A percentile compares a stretch with the other conserved stretches of the same genome.
Evolutionary conservation across 169 alveolate genomes (phyloP).

Genomic region (Cryptosporidium tyzzeri): DNA sequence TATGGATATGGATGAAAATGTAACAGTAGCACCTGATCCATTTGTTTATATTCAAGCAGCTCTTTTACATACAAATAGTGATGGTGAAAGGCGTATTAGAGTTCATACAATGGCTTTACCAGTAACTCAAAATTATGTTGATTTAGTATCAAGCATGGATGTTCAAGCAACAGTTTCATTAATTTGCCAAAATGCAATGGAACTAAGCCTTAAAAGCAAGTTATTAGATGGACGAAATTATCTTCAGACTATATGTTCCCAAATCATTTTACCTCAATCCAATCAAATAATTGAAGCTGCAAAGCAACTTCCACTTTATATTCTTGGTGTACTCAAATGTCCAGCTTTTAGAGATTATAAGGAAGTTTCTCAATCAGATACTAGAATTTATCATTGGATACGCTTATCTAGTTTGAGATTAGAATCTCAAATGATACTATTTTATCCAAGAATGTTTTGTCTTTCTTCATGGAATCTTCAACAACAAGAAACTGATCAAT

Average conservation of each 20-base stretch:
- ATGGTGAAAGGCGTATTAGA: constrained; percentile 98
- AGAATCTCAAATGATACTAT: constrained; percentile 82
- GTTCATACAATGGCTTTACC: constrained; percentile 95
- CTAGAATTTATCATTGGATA: constrained; percentile 84
- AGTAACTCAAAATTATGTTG: constrained; percentile 88
- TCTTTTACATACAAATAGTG: constrained; percentile 94
- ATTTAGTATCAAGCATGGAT: constrained; percentile 82
- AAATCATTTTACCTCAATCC: constrained; percentile 75
- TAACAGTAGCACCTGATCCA: constrained; percentile 82
- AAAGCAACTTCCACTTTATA: constrained; percentile 78
- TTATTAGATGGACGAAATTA: constrained; percentile 85
- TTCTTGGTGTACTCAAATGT: constrained; percentile 86
- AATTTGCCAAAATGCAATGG: constrained; percentile 83
- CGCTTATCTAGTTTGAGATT: constrained; percentile 83
- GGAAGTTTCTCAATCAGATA: constrained; percentile 83
- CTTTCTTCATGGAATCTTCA: constrained; percentile 77
- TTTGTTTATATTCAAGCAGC: constrained; percentile 96
- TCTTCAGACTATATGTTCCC: constrained; percentile 84
- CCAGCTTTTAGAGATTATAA: constrained; percentile 85
- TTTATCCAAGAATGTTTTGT: constrained; percentile 87
- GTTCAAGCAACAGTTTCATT: constrained; percentile 84
- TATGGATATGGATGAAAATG: constrained; percentile 87
- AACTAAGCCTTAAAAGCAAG: constrained; percentile 82
- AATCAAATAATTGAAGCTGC: constrained; percentile 76
- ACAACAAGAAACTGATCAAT: constrained; percentile 77